Evolutionary conservation across 129 eudicot species (phyloP).

Genomic region (Tagetes erecta): DNA sequence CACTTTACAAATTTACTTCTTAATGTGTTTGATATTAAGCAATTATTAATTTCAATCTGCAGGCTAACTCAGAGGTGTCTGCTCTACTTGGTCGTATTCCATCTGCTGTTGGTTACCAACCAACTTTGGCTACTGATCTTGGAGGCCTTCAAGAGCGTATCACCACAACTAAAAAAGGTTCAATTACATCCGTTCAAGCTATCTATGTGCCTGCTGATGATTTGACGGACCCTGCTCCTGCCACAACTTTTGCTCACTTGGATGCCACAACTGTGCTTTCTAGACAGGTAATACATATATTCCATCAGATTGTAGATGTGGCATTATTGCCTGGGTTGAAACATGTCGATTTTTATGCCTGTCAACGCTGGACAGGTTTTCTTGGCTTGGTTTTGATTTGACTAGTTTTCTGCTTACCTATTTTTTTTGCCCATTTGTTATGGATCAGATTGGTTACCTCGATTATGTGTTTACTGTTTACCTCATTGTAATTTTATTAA

Average conservation of each 20-base stretch:
- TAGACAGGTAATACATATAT: constrained; percentile 49
- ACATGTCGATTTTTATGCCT: background rate
- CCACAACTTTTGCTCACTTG: constrained; percentile 97
- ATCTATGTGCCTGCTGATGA: constrained; percentile 96
- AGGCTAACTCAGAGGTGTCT: constrained; percentile 97
- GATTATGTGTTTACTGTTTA: background rate
- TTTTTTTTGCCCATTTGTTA: background rate
- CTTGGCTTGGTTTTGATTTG: background rate
- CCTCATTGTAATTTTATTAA: background rate
- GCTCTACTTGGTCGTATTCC: constrained; percentile 94
- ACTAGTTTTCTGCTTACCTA: background rate
- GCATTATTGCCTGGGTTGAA: background rate
- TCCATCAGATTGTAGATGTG: background rate
- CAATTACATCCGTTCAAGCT: constrained; percentile 88
- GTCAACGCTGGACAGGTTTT: background rate
- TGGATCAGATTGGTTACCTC: background rate
- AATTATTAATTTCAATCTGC: background rate
- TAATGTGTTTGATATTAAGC: background rate
- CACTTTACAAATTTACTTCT: background rate
- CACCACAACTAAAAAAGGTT: constrained; percentile 88
- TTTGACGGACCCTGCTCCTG: constrained; percentile 97
- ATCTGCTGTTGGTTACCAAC: constrained; percentile 95
- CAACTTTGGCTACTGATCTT: constrained; percentile 95
- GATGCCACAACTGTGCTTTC: constrained; percentile 95
- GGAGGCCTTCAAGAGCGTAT: constrained; percentile 98